Conservation (phyloP, 805 yeast species). For the Candida pseudofarinosa region DNA sequence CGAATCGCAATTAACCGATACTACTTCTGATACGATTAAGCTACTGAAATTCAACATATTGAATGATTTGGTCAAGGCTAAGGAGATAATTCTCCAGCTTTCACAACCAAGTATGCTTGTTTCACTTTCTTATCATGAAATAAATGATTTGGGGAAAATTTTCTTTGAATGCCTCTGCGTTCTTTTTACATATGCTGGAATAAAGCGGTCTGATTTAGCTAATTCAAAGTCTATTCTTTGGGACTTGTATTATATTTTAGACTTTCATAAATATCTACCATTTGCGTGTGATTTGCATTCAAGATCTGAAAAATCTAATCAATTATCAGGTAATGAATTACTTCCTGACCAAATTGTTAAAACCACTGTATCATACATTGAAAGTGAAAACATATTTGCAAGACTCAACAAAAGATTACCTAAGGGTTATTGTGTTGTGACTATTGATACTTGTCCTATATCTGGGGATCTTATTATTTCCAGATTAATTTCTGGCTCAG, state of each 20-base stretch:
- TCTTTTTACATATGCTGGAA: conserved; percentile 18
- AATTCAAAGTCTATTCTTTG: conserved; percentile 1
- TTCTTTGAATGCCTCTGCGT: conserved; percentile 15
- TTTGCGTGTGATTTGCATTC: conserved; percentile 17
- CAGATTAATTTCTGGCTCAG: conserved; percentile 27
- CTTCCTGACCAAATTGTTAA: conserved; percentile 8
- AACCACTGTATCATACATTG: background rate
- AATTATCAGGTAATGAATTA: conserved; percentile 4
- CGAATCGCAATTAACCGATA: background rate
- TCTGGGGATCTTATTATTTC: conserved; percentile 59
- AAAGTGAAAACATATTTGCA: conserved; percentile 4
- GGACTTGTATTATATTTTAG: conserved; percentile 18
- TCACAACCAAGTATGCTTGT: conserved; percentile 2
- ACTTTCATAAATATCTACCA: conserved; percentile 16
- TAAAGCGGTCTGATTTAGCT: conserved; percentile 11
- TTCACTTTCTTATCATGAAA: conserved; percentile 11
- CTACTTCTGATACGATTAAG: background rate
- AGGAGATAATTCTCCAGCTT: conserved; percentile 10
- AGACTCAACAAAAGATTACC: conserved; percentile 13
- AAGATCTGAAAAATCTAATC: conserved; percentile 6
- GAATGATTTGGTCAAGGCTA: conserved; percentile 13
- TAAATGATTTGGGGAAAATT: conserved; percentile 12
- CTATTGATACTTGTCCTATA: conserved; percentile 55
- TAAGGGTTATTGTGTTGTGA: conserved; percentile 51
- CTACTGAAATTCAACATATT: conserved; percentile 7